phyloP scores from a whole-genome alignment of 768 basidiomycete species.

The Tremella mesenterica region DNA sequence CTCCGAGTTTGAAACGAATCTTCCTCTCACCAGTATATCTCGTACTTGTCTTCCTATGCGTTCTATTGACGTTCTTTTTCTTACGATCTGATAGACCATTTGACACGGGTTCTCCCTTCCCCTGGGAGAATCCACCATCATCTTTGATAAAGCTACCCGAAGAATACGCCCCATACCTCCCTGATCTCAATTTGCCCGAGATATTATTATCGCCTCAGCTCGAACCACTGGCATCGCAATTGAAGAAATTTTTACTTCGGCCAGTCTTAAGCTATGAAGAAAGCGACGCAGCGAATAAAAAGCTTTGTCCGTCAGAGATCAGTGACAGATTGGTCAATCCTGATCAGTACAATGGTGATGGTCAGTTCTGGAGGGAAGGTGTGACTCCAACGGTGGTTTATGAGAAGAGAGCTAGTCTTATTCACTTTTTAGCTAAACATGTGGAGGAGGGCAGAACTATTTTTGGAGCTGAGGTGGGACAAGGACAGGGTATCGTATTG shows the following conservation, averaged over 20 bases:
- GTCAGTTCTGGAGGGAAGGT: slow-evolving; percentile 37
- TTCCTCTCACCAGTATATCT: too few relatives aligned
- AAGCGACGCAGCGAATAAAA: slow-evolving; percentile 20
- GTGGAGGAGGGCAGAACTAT: slow-evolving; percentile 31
- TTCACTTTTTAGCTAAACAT: slow-evolving; percentile 32
- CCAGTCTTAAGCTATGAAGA: slow-evolving; percentile 32
- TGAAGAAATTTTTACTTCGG: slow-evolving; percentile 35
- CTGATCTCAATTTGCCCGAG: slow-evolving; percentile 5
- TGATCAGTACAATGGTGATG: slow-evolving; percentile 44
- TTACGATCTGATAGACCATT: too few relatives aligned
- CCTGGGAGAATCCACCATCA: too few relatives aligned
- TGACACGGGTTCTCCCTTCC: too few relatives aligned
- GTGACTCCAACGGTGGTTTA: slow-evolving; percentile 31
- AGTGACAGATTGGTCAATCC: slow-evolving; percentile 44
- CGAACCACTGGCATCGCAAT: slow-evolving; percentile 8
- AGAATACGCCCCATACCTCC: slow-evolving; percentile 5
- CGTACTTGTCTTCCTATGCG: too few relatives aligned
- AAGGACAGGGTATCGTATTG: slow-evolving; percentile 43
- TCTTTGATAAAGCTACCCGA: too few relatives aligned
- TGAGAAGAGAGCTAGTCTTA: slow-evolving; percentile 31
- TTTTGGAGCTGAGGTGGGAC: slow-evolving; percentile 16
- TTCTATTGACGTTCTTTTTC: too few relatives aligned
- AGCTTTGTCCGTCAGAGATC: slow-evolving; percentile 37
- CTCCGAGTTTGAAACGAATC: too few relatives aligned
- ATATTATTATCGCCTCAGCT: slow-evolving; percentile 4